Percentiles rank a stretch among this genome's conserved stretches.
Conservation (phyloP, 768 basidiomycete genomes). For the Termitomyces sp. region DNA sequence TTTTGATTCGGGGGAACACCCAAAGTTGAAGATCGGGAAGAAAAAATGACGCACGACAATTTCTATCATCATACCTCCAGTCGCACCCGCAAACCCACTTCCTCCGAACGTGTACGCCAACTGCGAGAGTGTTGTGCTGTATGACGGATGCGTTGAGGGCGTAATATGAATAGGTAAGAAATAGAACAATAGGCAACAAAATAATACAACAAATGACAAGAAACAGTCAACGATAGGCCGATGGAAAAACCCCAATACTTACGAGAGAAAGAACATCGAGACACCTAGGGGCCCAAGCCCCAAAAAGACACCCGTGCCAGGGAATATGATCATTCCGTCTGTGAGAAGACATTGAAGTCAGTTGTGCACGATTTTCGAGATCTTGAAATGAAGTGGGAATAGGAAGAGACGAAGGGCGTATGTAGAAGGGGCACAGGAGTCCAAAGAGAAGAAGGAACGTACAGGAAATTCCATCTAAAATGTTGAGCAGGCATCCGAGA, state of each 20-base stretch:
- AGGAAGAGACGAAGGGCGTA: neutral
- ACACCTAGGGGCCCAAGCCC: constrained; percentile 86
- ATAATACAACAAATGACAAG: neutral
- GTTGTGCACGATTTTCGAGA: neutral
- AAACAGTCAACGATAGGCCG: no score
- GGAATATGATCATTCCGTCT: constrained; percentile 98
- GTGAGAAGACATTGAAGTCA: no score
- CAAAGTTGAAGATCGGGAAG: no score
- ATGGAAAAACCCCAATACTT: no score
- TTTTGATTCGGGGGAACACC: neutral
- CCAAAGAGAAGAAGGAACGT: constrained; percentile 34
- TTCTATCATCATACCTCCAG: constrained; percentile 98
- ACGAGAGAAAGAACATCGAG: constrained; percentile 92
- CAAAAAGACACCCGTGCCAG: constrained; percentile 73
- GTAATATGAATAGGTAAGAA: no score
- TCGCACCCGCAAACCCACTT: constrained; percentile 85
- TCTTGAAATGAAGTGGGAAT: neutral
- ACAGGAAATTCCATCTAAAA: constrained; percentile 93
- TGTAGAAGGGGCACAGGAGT: neutral
- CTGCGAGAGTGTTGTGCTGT: constrained; percentile 50
- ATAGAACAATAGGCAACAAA: neutral
- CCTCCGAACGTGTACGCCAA: constrained; percentile 83
- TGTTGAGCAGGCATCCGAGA: constrained; percentile 83
- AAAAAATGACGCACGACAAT: constrained; percentile 64
- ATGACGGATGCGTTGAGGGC: neutral